Percentiles rank a stretch among this genome's conserved stretches.
Conservation (phyloP, 78 protist genomes). For the Blattamonas nauphoetae region DNA sequence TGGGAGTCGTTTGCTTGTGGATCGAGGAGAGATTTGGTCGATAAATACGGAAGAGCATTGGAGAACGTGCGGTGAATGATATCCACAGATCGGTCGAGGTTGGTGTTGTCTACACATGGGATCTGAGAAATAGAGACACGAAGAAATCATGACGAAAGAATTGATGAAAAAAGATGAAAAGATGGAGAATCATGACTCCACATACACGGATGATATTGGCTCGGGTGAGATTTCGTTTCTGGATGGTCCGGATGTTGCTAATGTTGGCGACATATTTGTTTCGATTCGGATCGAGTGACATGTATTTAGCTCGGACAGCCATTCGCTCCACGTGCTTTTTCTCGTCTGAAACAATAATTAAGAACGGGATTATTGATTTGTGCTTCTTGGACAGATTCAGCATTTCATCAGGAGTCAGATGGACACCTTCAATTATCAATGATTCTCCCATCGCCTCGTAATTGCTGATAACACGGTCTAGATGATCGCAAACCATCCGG, state of each 20-base stretch:
- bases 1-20: not conserved
- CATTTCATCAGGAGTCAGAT: constrained; percentile 19
- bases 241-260: constrained; percentile 29
- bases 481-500: not conserved
- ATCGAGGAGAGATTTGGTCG: not conserved
- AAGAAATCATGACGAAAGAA: not conserved
- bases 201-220: not conserved
- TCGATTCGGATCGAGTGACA: constrained; percentile 33
- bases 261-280: constrained; percentile 18
- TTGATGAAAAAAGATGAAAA: not conserved
- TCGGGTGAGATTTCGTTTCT: not conserved
- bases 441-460: not conserved
- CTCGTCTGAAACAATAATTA: constrained; percentile 49
- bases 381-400: constrained; percentile 34
- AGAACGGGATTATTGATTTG: constrained; percentile 52
- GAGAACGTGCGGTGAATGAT: constrained; percentile 7
- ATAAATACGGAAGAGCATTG: not conserved
- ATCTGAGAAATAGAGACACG: not conserved
- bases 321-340: constrained; percentile 33
- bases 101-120: constrained; percentile 36
- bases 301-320: constrained; percentile 33
- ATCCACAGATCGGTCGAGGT: constrained; percentile 36
- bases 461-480: not conserved
- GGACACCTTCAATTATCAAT: constrained; percentile 18
- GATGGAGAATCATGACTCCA: not conserved